A percentile compares a stretch with the other conserved stretches of the same genome.
Conservation (phyloP, 805 yeast species). For the Starmerella riodocensis region DNA sequence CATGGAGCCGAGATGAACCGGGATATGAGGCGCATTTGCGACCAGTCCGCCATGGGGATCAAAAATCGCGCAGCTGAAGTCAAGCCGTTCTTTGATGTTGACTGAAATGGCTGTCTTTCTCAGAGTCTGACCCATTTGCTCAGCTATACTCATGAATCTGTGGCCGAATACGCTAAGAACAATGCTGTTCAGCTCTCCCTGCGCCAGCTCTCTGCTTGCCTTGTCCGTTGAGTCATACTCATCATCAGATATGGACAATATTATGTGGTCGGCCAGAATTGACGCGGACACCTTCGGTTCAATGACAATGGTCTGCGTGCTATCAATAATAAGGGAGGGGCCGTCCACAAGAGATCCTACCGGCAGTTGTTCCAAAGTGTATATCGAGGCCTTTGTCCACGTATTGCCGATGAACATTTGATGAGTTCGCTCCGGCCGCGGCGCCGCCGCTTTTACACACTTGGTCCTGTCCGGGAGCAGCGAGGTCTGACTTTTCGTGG, state of each 20-base stretch:
- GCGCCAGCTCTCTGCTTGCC: not conserved
- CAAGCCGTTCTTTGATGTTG: slow-evolving; percentile 71
- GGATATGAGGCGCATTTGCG: slow-evolving; percentile 81
- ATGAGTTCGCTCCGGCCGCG: slow-evolving; percentile 23
- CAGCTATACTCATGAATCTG: slow-evolving; percentile 82
- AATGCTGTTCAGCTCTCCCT: slow-evolving; percentile 47
- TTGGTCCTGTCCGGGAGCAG: slow-evolving; percentile 9
- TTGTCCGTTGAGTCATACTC: not conserved
- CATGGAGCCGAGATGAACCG: slow-evolving; percentile 81
- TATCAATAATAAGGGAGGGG: slow-evolving; percentile 68
- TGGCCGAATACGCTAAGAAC: slow-evolving; percentile 66
- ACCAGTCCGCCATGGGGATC: slow-evolving; percentile 64
- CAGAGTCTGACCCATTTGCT: slow-evolving; percentile 72
- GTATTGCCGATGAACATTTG: slow-evolving; percentile 45
- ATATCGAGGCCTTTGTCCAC: slow-evolving; percentile 41
- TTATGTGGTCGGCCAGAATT: slow-evolving; percentile 49
- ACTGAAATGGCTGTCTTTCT: slow-evolving; percentile 72
- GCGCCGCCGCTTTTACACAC: too few species aligned
- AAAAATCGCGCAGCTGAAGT: slow-evolving; percentile 74
- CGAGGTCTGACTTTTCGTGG: not conserved
- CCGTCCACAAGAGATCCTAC: slow-evolving; percentile 46
- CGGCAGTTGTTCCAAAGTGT: slow-evolving; percentile 38
- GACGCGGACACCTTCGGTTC: slow-evolving; percentile 49
- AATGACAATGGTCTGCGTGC: slow-evolving; percentile 66
- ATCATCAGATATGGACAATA: slow-evolving; percentile 28